Evolutionary conservation across 257 asterid species (phyloP), one percentile per base, ranked within the genome.

Genomic region (Nicotiana undulata): DNA sequence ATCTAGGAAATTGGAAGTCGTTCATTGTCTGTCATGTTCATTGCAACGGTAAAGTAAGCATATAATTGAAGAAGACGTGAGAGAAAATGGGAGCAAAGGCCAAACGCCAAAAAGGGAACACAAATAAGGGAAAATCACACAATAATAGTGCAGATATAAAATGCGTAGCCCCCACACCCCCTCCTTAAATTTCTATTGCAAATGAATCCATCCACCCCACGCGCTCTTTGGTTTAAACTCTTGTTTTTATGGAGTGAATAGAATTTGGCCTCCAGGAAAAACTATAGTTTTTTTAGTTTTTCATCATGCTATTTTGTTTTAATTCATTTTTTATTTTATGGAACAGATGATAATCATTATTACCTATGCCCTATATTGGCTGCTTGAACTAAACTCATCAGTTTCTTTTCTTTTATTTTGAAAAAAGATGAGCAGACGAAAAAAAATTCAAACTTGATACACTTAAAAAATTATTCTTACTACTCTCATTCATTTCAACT

Each of bases 141-240:
- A 63, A 76, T 76, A 76, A 63, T 32, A 75, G 46, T 29, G 81
- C 16, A 40, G 26, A 34, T 53, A 44, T n/a, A 63, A n/a, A n/a
- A 53, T 31, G 72, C n/a, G 52, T 82, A 44, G 72, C 59, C 51
- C 77, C 78, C 81, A 24, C 1, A 29, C 8, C 9, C 34, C 5
- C 56, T 70, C 80, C 84, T 61, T 17, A 51, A 46, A 75, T 28
- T 81, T 49, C 59, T 81, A 40, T 40, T 40, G 49, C 9, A 15
- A 40, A 40, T 37, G 77, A 16, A 70, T 70, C 34, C 55, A 37
- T n/a, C 16, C 76, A 67, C 58, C 58, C 10, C 40, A 63, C 70
- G 11, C 20, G 11, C 13, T 44, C 3, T 68, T 68, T 24, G 3
- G 40, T 67, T 67, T n/a, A 34, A 65, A n/a, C 10, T 34, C 10